Percentiles rank a stretch among this genome's conserved stretches.
These are phyloP conservation scores for Pythium rhizo-oryzae DNA, from an alignment of 352 stramenopile genomes.

Conservation along the genomic window DNA sequence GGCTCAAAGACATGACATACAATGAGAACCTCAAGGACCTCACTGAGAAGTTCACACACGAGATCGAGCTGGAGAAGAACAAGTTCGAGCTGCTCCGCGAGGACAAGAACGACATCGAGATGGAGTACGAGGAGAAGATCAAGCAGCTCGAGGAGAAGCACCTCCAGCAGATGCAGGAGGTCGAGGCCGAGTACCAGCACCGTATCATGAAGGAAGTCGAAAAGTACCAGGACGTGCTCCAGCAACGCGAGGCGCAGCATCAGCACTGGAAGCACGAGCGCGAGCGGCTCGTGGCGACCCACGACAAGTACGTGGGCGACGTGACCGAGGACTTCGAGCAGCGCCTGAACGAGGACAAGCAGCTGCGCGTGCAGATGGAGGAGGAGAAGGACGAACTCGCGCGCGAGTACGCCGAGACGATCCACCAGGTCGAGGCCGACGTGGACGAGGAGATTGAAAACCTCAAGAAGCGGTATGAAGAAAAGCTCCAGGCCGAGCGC, in stretches of 20 bases:
- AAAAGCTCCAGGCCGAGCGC: constrained; percentile 87
- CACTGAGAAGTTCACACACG: constrained; percentile 92
- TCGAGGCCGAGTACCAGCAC: constrained; percentile 90
- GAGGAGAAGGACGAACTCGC: constrained; percentile 86
- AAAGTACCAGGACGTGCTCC: constrained; percentile 86
- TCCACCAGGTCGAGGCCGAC: constrained; percentile 92
- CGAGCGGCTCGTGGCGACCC: constrained; percentile 55
- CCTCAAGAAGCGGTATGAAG: constrained; percentile 91
- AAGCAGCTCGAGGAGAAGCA: constrained; percentile 93
- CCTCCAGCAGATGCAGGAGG: constrained; percentile 90
- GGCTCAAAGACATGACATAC: constrained; percentile 96
- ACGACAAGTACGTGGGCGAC: constrained; percentile 86
- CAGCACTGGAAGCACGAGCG: constrained; percentile 73
- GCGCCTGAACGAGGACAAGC: constrained; percentile 87
- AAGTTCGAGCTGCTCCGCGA: constrained; percentile 90
- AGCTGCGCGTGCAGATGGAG: constrained; percentile 79
- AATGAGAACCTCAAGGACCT: constrained; percentile 94
- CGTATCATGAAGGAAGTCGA: constrained; percentile 95
- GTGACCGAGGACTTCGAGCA: constrained; percentile 92
- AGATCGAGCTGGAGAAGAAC: constrained; percentile 93
- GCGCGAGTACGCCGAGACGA: constrained; percentile 76
- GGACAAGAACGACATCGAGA: constrained; percentile 93
- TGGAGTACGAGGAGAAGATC: constrained; percentile 92
- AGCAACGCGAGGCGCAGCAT: constrained; percentile 85
- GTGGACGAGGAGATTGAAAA: constrained; percentile 95